These are phyloP conservation scores for Paracorniculantispora psalliotae DNA, from an alignment of 2,329 filamentous ascomycete genomes.

Conservation along the genomic window DNA sequence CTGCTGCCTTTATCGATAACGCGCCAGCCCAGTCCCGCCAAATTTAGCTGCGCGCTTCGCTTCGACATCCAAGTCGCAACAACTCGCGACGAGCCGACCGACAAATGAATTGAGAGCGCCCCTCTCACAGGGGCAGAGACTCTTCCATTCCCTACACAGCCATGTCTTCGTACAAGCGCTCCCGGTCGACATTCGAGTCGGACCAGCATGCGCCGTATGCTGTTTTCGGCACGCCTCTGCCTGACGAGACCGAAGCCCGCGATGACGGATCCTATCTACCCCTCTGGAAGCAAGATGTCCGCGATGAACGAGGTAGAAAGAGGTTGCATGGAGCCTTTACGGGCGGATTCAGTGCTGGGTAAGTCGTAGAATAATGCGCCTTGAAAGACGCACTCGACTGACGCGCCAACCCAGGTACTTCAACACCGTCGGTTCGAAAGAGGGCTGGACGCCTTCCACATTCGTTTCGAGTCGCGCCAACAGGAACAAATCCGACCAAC, in stretches of 20 bases:
- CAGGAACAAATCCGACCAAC: slow-evolving; percentile 59
- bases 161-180: slow-evolving; percentile 69
- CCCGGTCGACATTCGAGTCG: slow-evolving; percentile 71
- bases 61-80: background rate
- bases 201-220: slow-evolving; percentile 71
- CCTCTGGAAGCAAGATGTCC: slow-evolving; percentile 97
- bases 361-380: slow-evolving; percentile 31
- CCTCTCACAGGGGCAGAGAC: background rate
- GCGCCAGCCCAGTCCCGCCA: background rate
- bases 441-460: slow-evolving; percentile 90
- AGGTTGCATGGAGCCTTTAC: slow-evolving; percentile 94
- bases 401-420: slow-evolving; percentile 63
- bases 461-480: slow-evolving; percentile 87
- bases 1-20: slow-evolving; percentile 10
- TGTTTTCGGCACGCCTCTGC: slow-evolving; percentile 78
- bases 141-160: background rate
- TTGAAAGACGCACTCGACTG: background rate
- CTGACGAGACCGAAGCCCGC: slow-evolving; percentile 69
- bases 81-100: background rate
- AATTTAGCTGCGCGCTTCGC: background rate
- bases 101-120: background rate
- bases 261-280: slow-evolving; percentile 92
- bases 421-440: slow-evolving; percentile 96
- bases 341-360: slow-evolving; percentile 94
- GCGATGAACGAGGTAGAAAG: slow-evolving; percentile 85